phyloP scores from a whole-genome alignment of 1,284 basidiomycete genomes.

The Rhodotorula sp. region DNA sequence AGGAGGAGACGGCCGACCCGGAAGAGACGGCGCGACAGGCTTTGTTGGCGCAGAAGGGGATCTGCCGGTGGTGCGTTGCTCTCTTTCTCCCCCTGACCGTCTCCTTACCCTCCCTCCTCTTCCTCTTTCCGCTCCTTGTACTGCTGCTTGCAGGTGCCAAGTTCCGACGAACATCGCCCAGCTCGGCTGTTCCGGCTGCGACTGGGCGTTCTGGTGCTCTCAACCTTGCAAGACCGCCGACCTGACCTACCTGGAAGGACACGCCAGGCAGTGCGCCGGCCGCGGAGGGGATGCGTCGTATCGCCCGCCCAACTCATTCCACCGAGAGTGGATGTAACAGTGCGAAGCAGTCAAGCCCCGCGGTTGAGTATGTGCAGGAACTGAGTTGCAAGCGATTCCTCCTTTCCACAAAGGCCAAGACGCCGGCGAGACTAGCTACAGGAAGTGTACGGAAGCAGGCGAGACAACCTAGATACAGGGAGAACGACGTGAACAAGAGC shows the following conservation, averaged over 20 bases:
- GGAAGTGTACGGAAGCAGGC: not conserved
- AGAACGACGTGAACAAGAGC: not conserved
- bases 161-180: not conserved
- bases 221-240: conserved; percentile 25
- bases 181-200: conserved; percentile 11
- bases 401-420: no score
- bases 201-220: conserved; percentile 22
- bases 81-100: no score
- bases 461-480: not conserved
- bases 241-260: conserved; percentile 1
- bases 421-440: no score
- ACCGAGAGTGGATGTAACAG: not conserved
- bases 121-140: not conserved
- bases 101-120: no score
- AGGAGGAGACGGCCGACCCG: not conserved
- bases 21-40: not conserved
- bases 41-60: not conserved
- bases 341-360: not conserved
- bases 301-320: not conserved
- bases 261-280: not conserved
- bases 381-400: no score
- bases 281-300: not conserved
- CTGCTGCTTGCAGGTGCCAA: conserved; percentile 13
- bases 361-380: no score
- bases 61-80: conserved; percentile 15